These are phyloP conservation scores for Tricholoma bakamatsutake DNA, from an alignment of 768 basidiomycete genomes.

Conservation along the genomic window DNA sequence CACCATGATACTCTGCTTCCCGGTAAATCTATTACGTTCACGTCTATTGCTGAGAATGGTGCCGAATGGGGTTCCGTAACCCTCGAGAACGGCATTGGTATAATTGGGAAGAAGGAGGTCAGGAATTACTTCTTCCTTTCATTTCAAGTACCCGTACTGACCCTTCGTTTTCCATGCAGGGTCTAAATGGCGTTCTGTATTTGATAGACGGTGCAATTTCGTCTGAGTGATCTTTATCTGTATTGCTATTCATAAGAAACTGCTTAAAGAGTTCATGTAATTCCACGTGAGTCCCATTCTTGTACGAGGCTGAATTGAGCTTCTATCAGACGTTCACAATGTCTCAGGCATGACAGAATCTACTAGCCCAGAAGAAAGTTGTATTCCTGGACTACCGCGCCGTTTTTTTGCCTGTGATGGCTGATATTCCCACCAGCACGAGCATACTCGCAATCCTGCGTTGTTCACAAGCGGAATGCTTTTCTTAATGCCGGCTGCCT, in stretches of 20 bases:
- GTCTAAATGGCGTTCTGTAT: constrained; percentile 51
- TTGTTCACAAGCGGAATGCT: background rate
- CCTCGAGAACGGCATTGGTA: constrained; percentile 49
- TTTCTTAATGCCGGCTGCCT: background rate
- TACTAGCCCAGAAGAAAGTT: background rate
- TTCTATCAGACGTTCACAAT: background rate
- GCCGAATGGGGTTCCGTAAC: constrained; percentile 52
- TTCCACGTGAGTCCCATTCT: constrained; percentile 1
- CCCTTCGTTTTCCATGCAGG: constrained; percentile 26
- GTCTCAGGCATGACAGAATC: background rate
- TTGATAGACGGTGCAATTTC: constrained; percentile 50
- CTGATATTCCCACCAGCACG: background rate
- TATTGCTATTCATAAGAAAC: background rate
- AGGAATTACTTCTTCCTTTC: background rate
- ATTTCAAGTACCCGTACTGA: background rate
- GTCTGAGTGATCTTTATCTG: constrained; percentile 16
- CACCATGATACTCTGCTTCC: constrained; percentile 54
- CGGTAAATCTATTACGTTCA: constrained; percentile 53
- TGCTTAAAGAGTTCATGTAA: constrained; percentile 4
- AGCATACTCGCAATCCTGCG: background rate
- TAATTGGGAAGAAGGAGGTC: constrained; percentile 61
- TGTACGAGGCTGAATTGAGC: background rate
- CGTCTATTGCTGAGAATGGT: constrained; percentile 28
- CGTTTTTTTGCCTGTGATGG: background rate
- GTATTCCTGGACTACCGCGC: background rate